Percentiles rank a stretch among this genome's conserved stretches.
phyloP scores from a whole-genome alignment of 495 filamentous ascomycete genomes.

The Penicillium canariense region DNA sequence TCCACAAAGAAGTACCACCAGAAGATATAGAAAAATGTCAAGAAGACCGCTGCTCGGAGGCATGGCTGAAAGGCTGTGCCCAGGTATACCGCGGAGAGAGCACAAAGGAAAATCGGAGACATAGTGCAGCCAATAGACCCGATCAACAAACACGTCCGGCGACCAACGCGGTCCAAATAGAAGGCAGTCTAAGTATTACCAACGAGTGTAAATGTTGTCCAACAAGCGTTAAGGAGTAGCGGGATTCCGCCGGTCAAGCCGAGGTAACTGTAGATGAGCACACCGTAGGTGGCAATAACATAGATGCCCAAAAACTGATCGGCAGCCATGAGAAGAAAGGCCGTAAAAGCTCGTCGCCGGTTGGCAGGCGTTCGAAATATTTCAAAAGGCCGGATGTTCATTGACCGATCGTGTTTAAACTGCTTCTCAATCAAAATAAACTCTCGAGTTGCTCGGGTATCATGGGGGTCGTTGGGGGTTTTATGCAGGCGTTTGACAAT shows the following conservation, averaged over 20 bases:
- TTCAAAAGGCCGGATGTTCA: conserved; percentile 19
- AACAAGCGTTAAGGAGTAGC: conserved; percentile 35
- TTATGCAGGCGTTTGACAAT: conserved; percentile 26
- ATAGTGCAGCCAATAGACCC: conserved; percentile 26
- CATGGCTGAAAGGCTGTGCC: conserved; percentile 28
- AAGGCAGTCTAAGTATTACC: conserved; percentile 41
- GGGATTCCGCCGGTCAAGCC: conserved; percentile 32
- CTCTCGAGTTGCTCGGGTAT: conserved; percentile 22
- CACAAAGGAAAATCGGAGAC: conserved; percentile 28
- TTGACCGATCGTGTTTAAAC: conserved; percentile 19
- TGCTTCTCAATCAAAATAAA: conserved; percentile 31
- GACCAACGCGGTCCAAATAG: conserved; percentile 35
- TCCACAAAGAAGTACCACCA: conserved; percentile 41
- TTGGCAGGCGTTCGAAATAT: conserved; percentile 36
- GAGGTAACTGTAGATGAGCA: conserved; percentile 36
- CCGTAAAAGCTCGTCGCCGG: conserved; percentile 32
- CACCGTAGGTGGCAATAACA: conserved; percentile 40
- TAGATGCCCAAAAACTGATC: conserved; percentile 31
- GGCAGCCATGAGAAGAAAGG: conserved; percentile 30
- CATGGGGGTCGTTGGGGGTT: conserved; percentile 10
- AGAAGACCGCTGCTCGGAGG: conserved; percentile 33
- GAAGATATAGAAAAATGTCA: conserved; percentile 38
- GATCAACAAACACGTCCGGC: conserved; percentile 35
- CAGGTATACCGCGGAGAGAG: conserved; percentile 30
- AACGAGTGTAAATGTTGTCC: conserved; percentile 34